Evolutionary conservation across 1,284 basidiomycete species (phyloP), one percentile per base, ranked within the genome.

Genomic region (Malassezia nana): DNA sequence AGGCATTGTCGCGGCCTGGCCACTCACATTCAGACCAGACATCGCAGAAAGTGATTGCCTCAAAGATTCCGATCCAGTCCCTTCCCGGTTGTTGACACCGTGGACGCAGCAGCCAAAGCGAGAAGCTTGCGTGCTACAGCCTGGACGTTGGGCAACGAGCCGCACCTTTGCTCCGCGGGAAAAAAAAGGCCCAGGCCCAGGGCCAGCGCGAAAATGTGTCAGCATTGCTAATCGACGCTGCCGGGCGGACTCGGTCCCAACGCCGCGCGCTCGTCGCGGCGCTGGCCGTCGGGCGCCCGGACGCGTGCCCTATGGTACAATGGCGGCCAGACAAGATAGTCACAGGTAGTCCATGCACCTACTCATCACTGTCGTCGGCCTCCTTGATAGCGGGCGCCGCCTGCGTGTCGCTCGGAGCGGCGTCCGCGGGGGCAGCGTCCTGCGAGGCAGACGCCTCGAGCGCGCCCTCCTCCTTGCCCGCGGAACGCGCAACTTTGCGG

Each of bases 401-500:
- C 16, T n/a, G 16, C 31, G 31, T 13, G 7, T n/a, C n/a, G n/a
- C n/a, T n/a, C n/a, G n/a, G n/a, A n/a, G 29, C 16, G 7, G 40
- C 18, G 3, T 2, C 40, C 9, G 40, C 24, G 3, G 40, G 18
- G 5, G 40, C 29, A 10, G 18, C 26, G 10, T 45, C 43, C 20
- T 13, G 16, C 2, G 25, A 1, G 5, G 22, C 30, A 1, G 31
- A 20, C 45, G 13, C 45, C 6, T 28, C 32, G 15, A 16, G 9
- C 33, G 41, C 29, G 1, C 26, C 49, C 2, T 43, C 49, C 40
- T 57, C 56, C 1, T 60, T 56, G 38, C 35, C 7, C 35, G 28
- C 41, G 18, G 46, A 50, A 44, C 55, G 57, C 24, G 56, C 50
- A 3, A 56, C 59, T 52, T 63, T 66, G 25, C 66, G 55, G 1